Percentiles rank a stretch among this genome's conserved stretches.
Conservation (phyloP, 2,329 filamentous ascomycete genomes). For the Cladosporium sphaerospermum region DNA sequence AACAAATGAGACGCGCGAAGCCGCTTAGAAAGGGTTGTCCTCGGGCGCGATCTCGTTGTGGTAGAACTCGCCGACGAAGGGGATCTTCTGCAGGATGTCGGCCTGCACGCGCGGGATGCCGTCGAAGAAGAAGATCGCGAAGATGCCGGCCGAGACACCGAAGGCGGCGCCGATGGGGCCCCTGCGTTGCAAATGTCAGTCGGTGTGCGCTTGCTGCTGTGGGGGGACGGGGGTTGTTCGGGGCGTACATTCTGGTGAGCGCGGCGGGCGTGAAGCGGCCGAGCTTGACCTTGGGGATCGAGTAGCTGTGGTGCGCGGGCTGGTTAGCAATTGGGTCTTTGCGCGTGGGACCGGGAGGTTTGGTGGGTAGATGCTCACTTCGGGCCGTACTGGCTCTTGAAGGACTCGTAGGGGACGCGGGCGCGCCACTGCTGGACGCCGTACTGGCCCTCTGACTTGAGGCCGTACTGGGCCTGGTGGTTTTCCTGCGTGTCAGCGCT, state of each 20-base stretch:
- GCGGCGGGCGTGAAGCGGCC: conserved; percentile 4
- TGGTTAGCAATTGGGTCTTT: background rate
- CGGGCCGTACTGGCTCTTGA: conserved; percentile 52
- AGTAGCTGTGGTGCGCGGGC: background rate
- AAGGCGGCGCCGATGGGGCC: conserved; percentile 46
- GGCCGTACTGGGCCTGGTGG: conserved; percentile 21
- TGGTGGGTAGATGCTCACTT: conserved; percentile 44
- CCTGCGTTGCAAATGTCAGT: background rate
- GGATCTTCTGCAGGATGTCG: conserved; percentile 48
- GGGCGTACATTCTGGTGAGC: conserved; percentile 9
- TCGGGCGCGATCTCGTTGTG: conserved; percentile 53
- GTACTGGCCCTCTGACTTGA: conserved; percentile 18
- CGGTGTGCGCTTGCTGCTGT: background rate
- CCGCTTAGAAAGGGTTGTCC: conserved; percentile 53
- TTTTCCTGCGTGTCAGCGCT: background rate
- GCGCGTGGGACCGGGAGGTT: conserved; percentile 22
- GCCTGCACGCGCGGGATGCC: conserved; percentile 55
- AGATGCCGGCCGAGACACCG: conserved; percentile 52
- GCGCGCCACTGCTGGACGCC: conserved; percentile 30
- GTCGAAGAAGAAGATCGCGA: conserved; percentile 59
- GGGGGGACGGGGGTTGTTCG: background rate
- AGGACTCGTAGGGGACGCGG: conserved; percentile 42
- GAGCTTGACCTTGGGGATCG: conserved; percentile 11
- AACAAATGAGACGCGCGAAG: background rate
- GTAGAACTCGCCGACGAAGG: conserved; percentile 52